These are phyloP conservation scores for Danielia oregonensis DNA, from an alignment of 805 yeast species.

Conservation along the genomic window DNA sequence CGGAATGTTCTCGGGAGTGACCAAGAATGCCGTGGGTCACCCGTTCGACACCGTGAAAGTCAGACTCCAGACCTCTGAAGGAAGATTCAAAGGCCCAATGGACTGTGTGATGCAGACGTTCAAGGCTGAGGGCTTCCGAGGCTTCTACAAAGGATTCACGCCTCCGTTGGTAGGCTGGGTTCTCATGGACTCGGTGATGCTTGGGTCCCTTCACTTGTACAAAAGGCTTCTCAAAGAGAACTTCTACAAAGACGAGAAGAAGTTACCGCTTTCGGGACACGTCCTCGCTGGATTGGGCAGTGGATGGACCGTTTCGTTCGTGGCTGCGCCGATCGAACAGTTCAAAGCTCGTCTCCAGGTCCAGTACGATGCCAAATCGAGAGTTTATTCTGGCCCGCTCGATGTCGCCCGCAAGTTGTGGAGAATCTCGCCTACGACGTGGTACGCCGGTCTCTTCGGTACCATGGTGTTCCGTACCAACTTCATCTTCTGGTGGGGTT, in stretches of 20 bases:
- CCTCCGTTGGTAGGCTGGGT: constrained; percentile 96
- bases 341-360: constrained; percentile 87
- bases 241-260: constrained; percentile 56
- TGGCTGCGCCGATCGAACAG: constrained; percentile 94
- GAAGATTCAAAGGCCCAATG: constrained; percentile 71
- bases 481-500: constrained; percentile 92
- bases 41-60: constrained; percentile 92
- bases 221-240: constrained; percentile 62
- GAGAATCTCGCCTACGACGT: constrained; percentile 52
- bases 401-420: constrained; percentile 64
- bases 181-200: constrained; percentile 86
- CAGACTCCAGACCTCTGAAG: constrained; percentile 63
- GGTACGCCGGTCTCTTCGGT: constrained; percentile 75
- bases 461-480: constrained; percentile 86
- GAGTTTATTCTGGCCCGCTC: constrained; percentile 71
- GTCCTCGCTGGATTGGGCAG: constrained; percentile 75
- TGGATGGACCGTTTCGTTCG: constrained; percentile 89
- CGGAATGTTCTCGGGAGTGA: constrained; percentile 83
- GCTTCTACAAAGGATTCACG: constrained; percentile 85
- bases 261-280: constrained; percentile 72
- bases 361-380: constrained; percentile 76
- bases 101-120: constrained; percentile 76
- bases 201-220: constrained; percentile 81
- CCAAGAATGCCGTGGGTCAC: constrained; percentile 87
- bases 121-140: constrained; percentile 69